Conservation (phyloP, 2,329 filamentous ascomycete genomes). For the Calonectria hongkongensis region DNA sequence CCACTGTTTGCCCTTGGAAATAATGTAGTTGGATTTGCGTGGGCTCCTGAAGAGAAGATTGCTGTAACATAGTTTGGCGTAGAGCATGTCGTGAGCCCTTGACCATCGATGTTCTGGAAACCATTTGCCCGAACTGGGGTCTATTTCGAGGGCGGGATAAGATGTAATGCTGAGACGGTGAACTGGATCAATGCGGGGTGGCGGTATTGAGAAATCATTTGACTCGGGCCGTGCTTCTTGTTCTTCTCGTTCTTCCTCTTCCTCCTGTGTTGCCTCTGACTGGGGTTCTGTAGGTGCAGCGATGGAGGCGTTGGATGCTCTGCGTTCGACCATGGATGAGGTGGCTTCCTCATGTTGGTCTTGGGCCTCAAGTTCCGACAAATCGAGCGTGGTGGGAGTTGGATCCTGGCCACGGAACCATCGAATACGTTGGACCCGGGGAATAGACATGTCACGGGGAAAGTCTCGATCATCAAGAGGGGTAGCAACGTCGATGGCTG, state of each 20-base stretch:
- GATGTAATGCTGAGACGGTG: conserved; percentile 67
- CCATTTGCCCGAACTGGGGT: conserved; percentile 74
- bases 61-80: conserved; percentile 77
- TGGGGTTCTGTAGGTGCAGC: conserved; percentile 47
- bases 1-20: conserved; percentile 75
- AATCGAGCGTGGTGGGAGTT: conserved; percentile 51
- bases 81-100: conserved; percentile 73
- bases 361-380: conserved; percentile 50
- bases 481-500: conserved; percentile 82
- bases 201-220: conserved; percentile 46
- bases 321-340: conserved; percentile 45
- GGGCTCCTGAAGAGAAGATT: conserved; percentile 74
- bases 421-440: conserved; percentile 72
- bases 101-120: conserved; percentile 73
- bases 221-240: conserved; percentile 30
- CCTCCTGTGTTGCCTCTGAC: conserved; percentile 45
- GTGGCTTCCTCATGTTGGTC: conserved; percentile 49
- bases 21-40: conserved; percentile 74
- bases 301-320: conserved; percentile 41
- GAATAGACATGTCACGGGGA: conserved; percentile 77
- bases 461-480: conserved; percentile 82
- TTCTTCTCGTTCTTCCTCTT: conserved; percentile 35
- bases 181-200: conserved; percentile 57
- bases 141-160: conserved; percentile 67
- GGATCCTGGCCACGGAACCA: conserved; percentile 67